These are phyloP conservation scores for Dendrostoma leiphaemia DNA, from an alignment of 2,329 filamentous ascomycete genomes.

Conservation along the genomic window DNA sequence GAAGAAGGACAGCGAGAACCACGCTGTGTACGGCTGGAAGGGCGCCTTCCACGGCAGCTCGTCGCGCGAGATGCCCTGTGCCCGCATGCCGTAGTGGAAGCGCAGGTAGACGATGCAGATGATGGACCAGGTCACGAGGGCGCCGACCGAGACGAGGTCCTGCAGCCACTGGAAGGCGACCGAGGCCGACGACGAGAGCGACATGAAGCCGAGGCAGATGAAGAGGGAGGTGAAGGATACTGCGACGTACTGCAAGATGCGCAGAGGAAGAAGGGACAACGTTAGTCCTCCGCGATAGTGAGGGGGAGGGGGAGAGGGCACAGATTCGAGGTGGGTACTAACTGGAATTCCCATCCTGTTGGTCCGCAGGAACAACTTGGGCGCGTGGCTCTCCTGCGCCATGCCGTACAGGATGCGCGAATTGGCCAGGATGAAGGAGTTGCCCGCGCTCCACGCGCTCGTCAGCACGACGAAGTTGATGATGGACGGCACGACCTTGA, in stretches of 20 bases:
- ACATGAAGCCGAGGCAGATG: conserved; percentile 10
- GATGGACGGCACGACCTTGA: conserved; percentile 49
- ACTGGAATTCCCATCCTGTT: conserved; percentile 41
- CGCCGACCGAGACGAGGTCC: conserved; percentile 27
- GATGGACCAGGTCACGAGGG: conserved; percentile 31
- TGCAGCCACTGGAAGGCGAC: conserved; percentile 23
- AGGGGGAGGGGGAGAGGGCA: background rate
- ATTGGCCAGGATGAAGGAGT: conserved; percentile 54
- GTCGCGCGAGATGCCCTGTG: conserved; percentile 21
- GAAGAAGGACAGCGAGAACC: conserved; percentile 3
- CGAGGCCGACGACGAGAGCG: conserved; percentile 7
- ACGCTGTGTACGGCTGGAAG: conserved; percentile 10
- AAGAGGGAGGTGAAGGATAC: conserved; percentile 1
- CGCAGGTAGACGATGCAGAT: conserved; percentile 29
- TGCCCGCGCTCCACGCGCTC: conserved; percentile 48
- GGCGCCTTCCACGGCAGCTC: conserved; percentile 5
- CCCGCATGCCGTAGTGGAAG: conserved; percentile 25
- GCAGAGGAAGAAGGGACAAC: conserved; percentile 19
- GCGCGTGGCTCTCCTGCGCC: conserved; percentile 51
- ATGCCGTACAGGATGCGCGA: conserved; percentile 54
- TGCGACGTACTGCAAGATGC: background rate
- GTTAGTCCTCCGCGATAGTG: conserved; percentile 7
- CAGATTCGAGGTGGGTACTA: conserved; percentile 18
- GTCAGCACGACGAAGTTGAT: conserved; percentile 55
- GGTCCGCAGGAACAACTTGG: conserved; percentile 49